phyloP scores from a whole-genome alignment of 2,329 filamentous ascomycete species.

The Amphichorda felina region DNA sequence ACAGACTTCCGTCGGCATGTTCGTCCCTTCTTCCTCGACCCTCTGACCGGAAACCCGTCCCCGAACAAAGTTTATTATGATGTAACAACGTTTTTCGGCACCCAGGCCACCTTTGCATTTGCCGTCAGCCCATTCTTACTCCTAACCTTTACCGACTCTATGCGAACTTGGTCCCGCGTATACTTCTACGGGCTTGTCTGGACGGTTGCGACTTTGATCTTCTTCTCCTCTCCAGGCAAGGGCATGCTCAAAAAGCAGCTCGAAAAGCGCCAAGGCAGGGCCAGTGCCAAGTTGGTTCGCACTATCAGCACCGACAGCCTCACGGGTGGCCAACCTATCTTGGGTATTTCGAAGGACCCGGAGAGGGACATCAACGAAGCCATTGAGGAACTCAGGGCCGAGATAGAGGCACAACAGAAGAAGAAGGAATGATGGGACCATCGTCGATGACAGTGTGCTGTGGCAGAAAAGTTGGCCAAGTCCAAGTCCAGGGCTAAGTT shows the following conservation, averaged over 20 bases:
- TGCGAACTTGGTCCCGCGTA: slow-evolving; percentile 70
- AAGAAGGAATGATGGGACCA: slow-evolving; percentile 6
- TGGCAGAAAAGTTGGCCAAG: too few relatives aligned
- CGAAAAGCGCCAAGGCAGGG: slow-evolving; percentile 41
- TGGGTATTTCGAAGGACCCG: slow-evolving; percentile 71
- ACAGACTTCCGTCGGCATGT: slow-evolving; percentile 79
- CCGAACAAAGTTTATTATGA: slow-evolving; percentile 81
- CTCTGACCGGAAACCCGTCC: slow-evolving; percentile 57
- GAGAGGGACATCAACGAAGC: slow-evolving; percentile 67
- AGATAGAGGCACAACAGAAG: slow-evolving; percentile 39
- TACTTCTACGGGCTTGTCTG: slow-evolving; percentile 78
- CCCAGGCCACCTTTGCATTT: slow-evolving; percentile 77
- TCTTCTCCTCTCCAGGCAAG: slow-evolving; percentile 76
- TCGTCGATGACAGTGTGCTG: too few relatives aligned
- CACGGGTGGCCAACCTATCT: slow-evolving; percentile 45
- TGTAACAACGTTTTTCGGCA: slow-evolving; percentile 58
- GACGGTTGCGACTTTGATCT: slow-evolving; percentile 50
- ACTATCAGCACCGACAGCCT: slow-evolving; percentile 47
- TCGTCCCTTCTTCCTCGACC: slow-evolving; percentile 84
- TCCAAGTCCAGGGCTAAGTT: too few relatives aligned
- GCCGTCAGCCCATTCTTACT: slow-evolving; percentile 76
- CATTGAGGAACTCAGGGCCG: slow-evolving; percentile 59
- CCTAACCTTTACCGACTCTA: slow-evolving; percentile 57
- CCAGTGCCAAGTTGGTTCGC: slow-evolving; percentile 31
- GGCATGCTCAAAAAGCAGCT: slow-evolving; percentile 40